A percentile compares a stretch with the other conserved stretches of the same genome.
Evolutionary conservation across 805 yeast species (phyloP).

Genomic region (Kluyveromyces dobzhanskii): DNA sequence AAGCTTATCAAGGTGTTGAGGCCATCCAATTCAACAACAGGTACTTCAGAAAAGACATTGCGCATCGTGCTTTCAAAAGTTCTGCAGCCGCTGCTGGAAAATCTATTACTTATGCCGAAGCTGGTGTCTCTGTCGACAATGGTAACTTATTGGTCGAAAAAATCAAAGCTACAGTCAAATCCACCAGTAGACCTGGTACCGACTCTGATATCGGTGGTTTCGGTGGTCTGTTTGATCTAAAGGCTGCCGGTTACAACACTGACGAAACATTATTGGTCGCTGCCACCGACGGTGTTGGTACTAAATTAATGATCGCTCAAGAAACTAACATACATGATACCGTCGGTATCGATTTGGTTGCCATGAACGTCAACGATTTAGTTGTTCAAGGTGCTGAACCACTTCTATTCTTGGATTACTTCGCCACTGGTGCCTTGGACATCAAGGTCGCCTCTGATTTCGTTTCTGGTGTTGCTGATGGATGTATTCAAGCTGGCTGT

Average conservation of each 20-base stretch:
- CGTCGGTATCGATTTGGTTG: slow-evolving; percentile 98
- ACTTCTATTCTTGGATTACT: slow-evolving; percentile 87
- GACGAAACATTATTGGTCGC: slow-evolving; percentile 80
- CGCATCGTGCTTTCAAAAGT: slow-evolving; percentile 82
- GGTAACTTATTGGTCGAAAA: slow-evolving; percentile 87
- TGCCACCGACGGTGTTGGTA: slow-evolving; percentile 99
- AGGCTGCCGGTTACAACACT: slow-evolving; percentile 74
- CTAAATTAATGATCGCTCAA: slow-evolving; percentile 92
- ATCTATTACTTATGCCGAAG: slow-evolving; percentile 79
- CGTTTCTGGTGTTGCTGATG: slow-evolving; percentile 93
- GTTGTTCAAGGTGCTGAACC: slow-evolving; percentile 99
- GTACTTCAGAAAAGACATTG: slow-evolving; percentile 88
- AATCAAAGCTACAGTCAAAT: slow-evolving; percentile 82
- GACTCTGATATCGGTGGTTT: slow-evolving; percentile 98
- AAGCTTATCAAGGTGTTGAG: slow-evolving; percentile 80
- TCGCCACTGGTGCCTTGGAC: slow-evolving; percentile 90
- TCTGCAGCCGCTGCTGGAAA: slow-evolving; percentile 18
- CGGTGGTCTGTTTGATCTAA: slow-evolving; percentile 92
- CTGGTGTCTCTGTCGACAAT: slow-evolving; percentile 96
- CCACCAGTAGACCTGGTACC: slow-evolving; percentile 93
- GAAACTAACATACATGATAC: slow-evolving; percentile 81
- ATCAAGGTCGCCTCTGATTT: slow-evolving; percentile 76
- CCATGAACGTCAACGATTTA: slow-evolving; percentile 97
- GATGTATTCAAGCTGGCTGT: slow-evolving; percentile 91
- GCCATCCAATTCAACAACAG: slow-evolving; percentile 63